Evolutionary conservation across 2,329 filamentous ascomycete species (phyloP).

Genomic region (Fusarium sp.): DNA sequence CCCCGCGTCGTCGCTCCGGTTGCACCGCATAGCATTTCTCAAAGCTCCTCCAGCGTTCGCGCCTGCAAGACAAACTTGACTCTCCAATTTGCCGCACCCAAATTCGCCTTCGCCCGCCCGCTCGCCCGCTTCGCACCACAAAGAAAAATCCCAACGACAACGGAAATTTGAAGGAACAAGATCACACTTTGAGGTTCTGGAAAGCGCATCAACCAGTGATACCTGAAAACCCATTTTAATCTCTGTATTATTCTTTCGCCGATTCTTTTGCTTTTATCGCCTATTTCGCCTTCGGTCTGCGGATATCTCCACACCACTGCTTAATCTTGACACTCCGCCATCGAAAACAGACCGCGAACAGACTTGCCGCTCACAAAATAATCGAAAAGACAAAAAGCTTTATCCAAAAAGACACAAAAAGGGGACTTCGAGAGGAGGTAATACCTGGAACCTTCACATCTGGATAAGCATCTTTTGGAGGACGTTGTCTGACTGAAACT

Average conservation of each 20-base stretch:
- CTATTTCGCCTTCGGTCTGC: slow-evolving; percentile 34
- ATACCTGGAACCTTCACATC: slow-evolving; percentile 35
- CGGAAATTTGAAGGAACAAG: slow-evolving; percentile 43
- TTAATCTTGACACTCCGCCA: slow-evolving; percentile 44
- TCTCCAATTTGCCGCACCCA: slow-evolving; percentile 29
- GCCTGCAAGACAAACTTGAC: slow-evolving; percentile 42
- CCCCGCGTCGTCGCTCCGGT: slow-evolving; percentile 49
- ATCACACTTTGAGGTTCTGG: slow-evolving; percentile 43
- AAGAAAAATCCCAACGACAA: slow-evolving; percentile 39
- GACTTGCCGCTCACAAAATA: slow-evolving; percentile 43
- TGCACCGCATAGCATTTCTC: slow-evolving; percentile 36
- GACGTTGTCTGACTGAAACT: slow-evolving; percentile 38
- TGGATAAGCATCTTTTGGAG: slow-evolving; percentile 42
- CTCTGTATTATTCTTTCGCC: slow-evolving; percentile 50
- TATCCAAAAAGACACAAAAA: slow-evolving; percentile 44
- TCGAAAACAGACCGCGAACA: slow-evolving; percentile 46
- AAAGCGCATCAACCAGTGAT: slow-evolving; percentile 50
- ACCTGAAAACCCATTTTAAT: slow-evolving; percentile 47
- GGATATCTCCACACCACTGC: slow-evolving; percentile 34
- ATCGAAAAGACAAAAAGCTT: slow-evolving; percentile 44
- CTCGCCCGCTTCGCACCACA: slow-evolving; percentile 34
- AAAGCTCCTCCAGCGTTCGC: slow-evolving; percentile 35
- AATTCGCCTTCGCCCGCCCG: slow-evolving; percentile 25
- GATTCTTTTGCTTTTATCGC: slow-evolving; percentile 48
- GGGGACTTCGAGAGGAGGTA: slow-evolving; percentile 31